Base-by-base conservation (phyloP, 2,329 filamentous ascomycete genomes). In the Ascochyta fabae region DNA sequence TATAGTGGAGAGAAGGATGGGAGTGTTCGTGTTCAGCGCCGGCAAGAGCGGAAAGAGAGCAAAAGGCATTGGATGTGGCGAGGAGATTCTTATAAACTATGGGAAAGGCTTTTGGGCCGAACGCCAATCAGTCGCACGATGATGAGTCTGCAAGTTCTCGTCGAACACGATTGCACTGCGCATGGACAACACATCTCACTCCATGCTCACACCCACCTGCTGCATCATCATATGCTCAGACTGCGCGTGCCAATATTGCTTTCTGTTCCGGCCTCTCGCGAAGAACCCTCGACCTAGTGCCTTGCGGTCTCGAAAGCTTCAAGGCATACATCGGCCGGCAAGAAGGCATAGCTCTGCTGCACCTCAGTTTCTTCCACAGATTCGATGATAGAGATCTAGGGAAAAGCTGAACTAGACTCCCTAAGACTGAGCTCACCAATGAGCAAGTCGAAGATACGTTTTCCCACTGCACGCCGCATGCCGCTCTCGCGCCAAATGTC, bases 21-120 rank as follows among this genome's bases (percentile, higher is more conserved):
- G 78, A 3, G 78, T 84, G 4, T 84, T 81, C 61, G 81, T 83
- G 13, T 65, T 83, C 41, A 74, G 72, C 24, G 75, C 75, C 12
- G 80, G 81, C 7, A 57, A 81, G 66, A 80, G 77, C 50, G 79
- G 79, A 16, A 79, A 79, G 61, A 73, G 77, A 51, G 73, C 76
- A 33, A 75, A 74, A 22, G 81, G 81, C 1, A 79, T 84, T 39
- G 67, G 62, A 22, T 79, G 75, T 53, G 80, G 80, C 2, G 74
- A 81, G 53, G 82, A 84, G 68, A 78, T 84, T 39, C 69, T 83
- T 26, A 75, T 84, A n/a, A 81, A 76, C 61, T 84, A 84, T 63
- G 82, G 81, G 27, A 83, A 83, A 63, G 79, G 79, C 0, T 82
- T 81, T 52, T 82, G 80, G 80, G 73, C 69, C 53, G 75, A 77